These are phyloP conservation scores for Juglanconis oblonga DNA, from an alignment of 2,329 filamentous ascomycete species.

Conservation along the genomic window DNA sequence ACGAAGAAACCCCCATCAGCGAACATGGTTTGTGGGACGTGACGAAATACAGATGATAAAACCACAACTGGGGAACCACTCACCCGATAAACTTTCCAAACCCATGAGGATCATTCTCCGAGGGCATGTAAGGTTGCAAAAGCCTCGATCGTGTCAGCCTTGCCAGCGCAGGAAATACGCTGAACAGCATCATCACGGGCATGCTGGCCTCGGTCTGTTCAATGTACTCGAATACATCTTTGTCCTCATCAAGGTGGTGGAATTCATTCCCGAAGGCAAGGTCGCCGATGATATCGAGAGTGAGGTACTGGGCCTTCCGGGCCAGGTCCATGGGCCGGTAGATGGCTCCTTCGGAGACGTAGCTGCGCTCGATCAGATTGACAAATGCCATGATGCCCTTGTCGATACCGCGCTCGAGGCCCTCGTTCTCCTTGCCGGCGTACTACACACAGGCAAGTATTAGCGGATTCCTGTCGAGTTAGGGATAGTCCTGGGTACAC, in stretches of 20 bases:
- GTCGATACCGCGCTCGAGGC: conserved; percentile 25
- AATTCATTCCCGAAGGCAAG: conserved; percentile 49
- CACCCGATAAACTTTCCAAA: conserved; percentile 19
- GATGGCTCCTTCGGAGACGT: conserved; percentile 28
- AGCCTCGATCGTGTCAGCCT: conserved; percentile 13
- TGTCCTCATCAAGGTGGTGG: conserved; percentile 43
- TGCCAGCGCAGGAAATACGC: conserved; percentile 16
- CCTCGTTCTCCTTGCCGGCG: conserved; percentile 27
- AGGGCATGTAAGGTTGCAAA: conserved; percentile 17
- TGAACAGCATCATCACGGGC: conserved; percentile 31
- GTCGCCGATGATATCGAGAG: conserved; percentile 52
- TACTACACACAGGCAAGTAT: conserved; percentile 21
- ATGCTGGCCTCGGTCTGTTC: conserved; percentile 29
- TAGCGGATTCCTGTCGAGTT: conserved; percentile 3
- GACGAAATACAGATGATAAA: background rate
- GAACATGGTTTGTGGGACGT: background rate
- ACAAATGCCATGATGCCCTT: conserved; percentile 23
- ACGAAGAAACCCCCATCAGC: conserved; percentile 2
- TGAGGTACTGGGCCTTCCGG: conserved; percentile 49
- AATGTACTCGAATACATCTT: conserved; percentile 30
- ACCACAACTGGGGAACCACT: background rate
- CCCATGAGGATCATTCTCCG: conserved; percentile 18
- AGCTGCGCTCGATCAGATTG: conserved; percentile 40
- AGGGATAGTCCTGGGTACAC: conserved; percentile 11
- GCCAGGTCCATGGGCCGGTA: conserved; percentile 46